Percentiles rank a stretch among this genome's conserved stretches.
Evolutionary conservation across 768 basidiomycete genomes (phyloP).

Genomic region (Naganishia vaughanmartiniae): DNA sequence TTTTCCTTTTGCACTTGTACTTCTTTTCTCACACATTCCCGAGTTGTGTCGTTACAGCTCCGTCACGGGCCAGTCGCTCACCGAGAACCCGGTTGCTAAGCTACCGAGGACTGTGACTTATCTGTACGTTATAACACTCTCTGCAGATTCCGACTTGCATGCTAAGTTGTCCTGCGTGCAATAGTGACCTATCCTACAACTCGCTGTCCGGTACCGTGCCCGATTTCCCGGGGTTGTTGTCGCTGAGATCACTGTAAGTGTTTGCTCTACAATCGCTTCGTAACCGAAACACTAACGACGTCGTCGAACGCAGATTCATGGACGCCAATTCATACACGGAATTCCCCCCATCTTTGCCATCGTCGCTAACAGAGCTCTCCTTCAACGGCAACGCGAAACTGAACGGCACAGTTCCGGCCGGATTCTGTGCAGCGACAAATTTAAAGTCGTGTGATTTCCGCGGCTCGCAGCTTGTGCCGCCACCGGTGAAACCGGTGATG

Average conservation of each 20-base stretch:
- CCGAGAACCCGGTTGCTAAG: conserved; percentile 34
- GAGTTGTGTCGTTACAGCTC: conserved; percentile 35
- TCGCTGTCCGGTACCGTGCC: conserved; percentile 43
- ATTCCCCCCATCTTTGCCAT: conserved; percentile 44
- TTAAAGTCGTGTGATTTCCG: conserved; percentile 48
- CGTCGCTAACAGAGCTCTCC: conserved; percentile 40
- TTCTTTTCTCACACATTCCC: not conserved
- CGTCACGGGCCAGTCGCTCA: conserved; percentile 47
- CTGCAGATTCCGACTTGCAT: not conserved
- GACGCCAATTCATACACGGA: conserved; percentile 44
- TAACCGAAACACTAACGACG: not conserved
- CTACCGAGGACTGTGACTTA: conserved; percentile 46
- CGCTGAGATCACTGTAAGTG: conserved; percentile 45
- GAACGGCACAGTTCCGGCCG: conserved; percentile 40
- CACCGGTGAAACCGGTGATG: conserved; percentile 23
- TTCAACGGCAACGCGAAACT: conserved; percentile 47
- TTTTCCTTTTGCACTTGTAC: not conserved
- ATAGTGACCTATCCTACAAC: conserved; percentile 51
- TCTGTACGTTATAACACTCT: conserved; percentile 36
- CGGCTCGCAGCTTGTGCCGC: conserved; percentile 35
- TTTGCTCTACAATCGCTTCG: not conserved
- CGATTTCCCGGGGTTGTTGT: conserved; percentile 35
- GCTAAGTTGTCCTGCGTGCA: not conserved
- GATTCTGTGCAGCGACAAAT: conserved; percentile 35
- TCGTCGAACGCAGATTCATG: conserved; percentile 35